These are phyloP conservation scores for Centrapalus pauciflorus DNA, from an alignment of 129 eudicot species.

Conservation along the genomic window DNA sequence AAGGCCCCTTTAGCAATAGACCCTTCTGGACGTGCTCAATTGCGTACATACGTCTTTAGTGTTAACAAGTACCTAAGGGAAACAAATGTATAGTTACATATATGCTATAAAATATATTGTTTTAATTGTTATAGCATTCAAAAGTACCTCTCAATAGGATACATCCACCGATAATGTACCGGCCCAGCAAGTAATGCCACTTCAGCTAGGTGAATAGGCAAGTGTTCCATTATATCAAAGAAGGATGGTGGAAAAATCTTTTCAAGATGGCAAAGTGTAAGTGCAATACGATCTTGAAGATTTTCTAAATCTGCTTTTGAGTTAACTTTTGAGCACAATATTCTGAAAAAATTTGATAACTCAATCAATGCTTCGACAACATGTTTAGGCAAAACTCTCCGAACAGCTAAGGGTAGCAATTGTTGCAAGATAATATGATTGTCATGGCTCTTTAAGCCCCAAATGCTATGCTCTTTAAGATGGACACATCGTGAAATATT, in stretches of 20 bases:
- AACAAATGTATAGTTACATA: no score
- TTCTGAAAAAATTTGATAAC: no score
- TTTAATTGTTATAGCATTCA: neutral
- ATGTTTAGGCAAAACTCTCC: no score
- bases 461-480: neutral
- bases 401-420: neutral
- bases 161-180: constrained; percentile 21
- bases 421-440: constrained; percentile 15
- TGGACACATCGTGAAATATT: constrained; percentile 10
- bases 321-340: no score
- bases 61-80: no score
- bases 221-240: constrained; percentile 21
- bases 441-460: no score
- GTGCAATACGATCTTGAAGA: no score
- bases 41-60: no score
- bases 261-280: no score
- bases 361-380: no score
- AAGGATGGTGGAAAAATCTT: constrained; percentile 12
- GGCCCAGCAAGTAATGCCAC: constrained; percentile 13
- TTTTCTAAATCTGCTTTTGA: no score
- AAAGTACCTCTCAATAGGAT: constrained; percentile 14
- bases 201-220: constrained; percentile 21
- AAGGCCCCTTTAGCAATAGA: constrained; percentile 3
- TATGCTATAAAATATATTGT: neutral
- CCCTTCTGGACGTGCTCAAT: no score